phyloP scores from a whole-genome alignment of 2,329 filamentous ascomycete species.

The Fusarium sp. region DNA sequence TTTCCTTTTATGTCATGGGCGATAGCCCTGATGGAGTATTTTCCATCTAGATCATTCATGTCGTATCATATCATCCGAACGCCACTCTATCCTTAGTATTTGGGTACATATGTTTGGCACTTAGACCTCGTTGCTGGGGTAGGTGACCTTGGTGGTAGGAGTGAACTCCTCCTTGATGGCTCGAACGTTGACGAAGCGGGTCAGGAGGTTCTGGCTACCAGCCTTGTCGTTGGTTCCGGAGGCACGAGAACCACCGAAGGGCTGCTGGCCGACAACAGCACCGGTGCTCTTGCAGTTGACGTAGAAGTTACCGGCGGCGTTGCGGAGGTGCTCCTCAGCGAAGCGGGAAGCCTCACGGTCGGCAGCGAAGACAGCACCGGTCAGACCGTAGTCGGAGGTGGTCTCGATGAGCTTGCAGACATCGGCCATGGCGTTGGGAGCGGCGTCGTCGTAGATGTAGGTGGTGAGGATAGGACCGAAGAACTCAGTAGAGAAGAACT shows the following conservation, averaged over 20 bases:
- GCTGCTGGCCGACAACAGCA: conserved; percentile 78
- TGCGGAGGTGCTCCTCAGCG: conserved; percentile 77
- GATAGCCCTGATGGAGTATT: conserved; percentile 3
- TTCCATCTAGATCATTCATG: conserved; percentile 24
- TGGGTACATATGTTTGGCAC: background rate
- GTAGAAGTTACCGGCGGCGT: conserved; percentile 86
- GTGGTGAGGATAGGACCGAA: conserved; percentile 83
- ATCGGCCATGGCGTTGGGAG: conserved; percentile 66
- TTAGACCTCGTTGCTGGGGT: conserved; percentile 77
- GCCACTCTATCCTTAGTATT: conserved; percentile 2
- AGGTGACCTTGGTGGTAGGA: conserved; percentile 71
- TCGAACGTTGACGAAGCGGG: conserved; percentile 74
- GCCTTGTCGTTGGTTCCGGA: conserved; percentile 82
- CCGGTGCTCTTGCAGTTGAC: conserved; percentile 86
- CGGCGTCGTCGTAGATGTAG: conserved; percentile 81
- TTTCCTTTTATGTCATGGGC: conserved; percentile 18
- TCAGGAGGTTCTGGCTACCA: conserved; percentile 72
- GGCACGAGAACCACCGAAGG: conserved; percentile 75
- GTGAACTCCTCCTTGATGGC: conserved; percentile 82
- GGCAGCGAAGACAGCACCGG: conserved; percentile 79
- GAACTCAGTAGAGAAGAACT: conserved; percentile 80
- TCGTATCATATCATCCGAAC: conserved; percentile 17
- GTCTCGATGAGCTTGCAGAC: conserved; percentile 74
- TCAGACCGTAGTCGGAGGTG: conserved; percentile 82
- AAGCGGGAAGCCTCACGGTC: conserved; percentile 74